Base-by-base conservation (phyloP, 164 flowering plant genomes). In the Chloranthus sessilifolius region DNA sequence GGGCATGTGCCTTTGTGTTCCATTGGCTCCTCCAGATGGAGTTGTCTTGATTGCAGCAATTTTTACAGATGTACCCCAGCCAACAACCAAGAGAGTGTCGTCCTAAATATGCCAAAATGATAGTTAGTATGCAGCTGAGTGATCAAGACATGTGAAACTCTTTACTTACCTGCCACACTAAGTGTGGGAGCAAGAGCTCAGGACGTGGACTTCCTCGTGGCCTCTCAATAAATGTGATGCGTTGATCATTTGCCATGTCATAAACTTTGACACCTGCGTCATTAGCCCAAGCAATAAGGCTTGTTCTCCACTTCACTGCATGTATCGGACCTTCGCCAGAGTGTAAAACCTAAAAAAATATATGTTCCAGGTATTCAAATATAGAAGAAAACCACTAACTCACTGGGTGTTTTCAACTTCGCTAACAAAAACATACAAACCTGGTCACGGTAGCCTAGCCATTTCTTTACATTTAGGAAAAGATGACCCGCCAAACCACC, bases 261-360 rank as follows among this genome's bases (percentile, higher is more conserved):
- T 84, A 89, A 62, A 94, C 91, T 67, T 94, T 94, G 27, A 89
- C 97, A 30, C 99, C 99, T 2, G 79, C 76, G 76, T 94, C 97
- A 81, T 94, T 94, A 53, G 97, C 96, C 99, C 99, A 94, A 35
- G 99, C 99, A 61, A 94, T 68, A 53, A 94, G 95, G 64, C 72
- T 89, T 14, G 77, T 60, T 66, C 96, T 89, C 99, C 99, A 94
- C 69, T 80, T 87, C 56, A 86, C 83, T 30, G 82, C 80, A 79
- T 94, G 99, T 58, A 94, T 80, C 54, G 99, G 97, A 60, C 99
- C 99, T 74, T 94, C 99, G 49, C 97, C 97, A 27, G 92, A 94
- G 65, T 94, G 99, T 68, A 94, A 51, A 64, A 94, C 86, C 99
- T 94, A 53, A 17, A 62, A 38, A 39, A 29, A 30, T 29, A 31